Conservation (phyloP, 2,329 filamentous ascomycete genomes). For the Coniella vitis region DNA sequence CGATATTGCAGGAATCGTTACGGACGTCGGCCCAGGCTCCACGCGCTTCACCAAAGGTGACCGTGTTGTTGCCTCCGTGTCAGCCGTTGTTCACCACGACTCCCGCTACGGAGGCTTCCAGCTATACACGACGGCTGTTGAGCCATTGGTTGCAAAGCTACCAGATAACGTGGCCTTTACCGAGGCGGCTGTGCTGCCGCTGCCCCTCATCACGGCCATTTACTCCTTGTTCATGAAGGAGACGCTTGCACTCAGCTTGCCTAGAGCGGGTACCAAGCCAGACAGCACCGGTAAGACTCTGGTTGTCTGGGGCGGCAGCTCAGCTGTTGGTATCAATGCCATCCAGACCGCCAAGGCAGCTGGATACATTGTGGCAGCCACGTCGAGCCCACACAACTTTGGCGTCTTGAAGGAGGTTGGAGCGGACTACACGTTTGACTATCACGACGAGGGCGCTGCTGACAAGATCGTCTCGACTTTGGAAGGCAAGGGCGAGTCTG, state of each 20-base stretch:
- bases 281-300: constrained; percentile 16
- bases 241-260: constrained; percentile 17
- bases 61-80: not conserved
- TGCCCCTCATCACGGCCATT: constrained; percentile 23
- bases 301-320: constrained; percentile 42
- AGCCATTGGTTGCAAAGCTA: constrained; percentile 14
- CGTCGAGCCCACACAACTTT: constrained; percentile 16
- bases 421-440: constrained; percentile 21
- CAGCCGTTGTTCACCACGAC: not conserved
- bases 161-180: constrained; percentile 21
- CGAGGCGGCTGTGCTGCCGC: constrained; percentile 22
- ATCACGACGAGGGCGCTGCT: constrained; percentile 18
- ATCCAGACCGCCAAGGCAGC: constrained; percentile 18
- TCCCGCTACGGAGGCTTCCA: constrained; percentile 21
- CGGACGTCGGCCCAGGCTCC: constrained; percentile 23
- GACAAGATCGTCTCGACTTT: constrained; percentile 11
- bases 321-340: constrained; percentile 26
- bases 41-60: constrained; percentile 18
- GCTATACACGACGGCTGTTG: constrained; percentile 15
- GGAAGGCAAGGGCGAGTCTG: not conserved
- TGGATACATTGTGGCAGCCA: constrained; percentile 16
- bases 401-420: constrained; percentile 17
- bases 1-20: constrained; percentile 29
- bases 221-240: constrained; percentile 21
- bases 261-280: not conserved